Base-by-base conservation (phyloP, 139 green algal species). In the Pseudopediastrum boryanum region DNA sequence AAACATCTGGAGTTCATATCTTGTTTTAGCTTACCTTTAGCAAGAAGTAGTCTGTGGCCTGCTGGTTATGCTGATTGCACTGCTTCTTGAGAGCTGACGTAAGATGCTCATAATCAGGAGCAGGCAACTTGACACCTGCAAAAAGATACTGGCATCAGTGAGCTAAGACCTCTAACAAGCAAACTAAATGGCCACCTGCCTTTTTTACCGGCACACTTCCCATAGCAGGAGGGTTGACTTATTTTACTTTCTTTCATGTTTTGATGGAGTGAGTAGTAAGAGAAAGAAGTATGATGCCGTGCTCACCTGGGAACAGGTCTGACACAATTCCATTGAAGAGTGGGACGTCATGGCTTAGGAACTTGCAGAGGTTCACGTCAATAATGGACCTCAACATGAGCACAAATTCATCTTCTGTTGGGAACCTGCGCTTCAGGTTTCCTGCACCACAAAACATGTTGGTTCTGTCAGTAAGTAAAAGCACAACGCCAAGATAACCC, bases 341-440 rank as follows among this genome's bases (percentile, higher is more conserved):
- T 25, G 90, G 91, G 58, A 96, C 89, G 75, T 96, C 92, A 27
- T 95, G 91, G 44, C 54, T 85, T 7, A 96, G 80, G 83, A 95
- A 96, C 87, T 95, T 95, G 90, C 92, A 96, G 29, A 96, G 73
- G 79, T 93, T 93, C 61, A 94, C 90, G 50, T 93, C 89, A 33
- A 93, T 86, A 75, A 93, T 92, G 85, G 90, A 92, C 3, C 90
- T 84, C 85, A 94, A 75, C 84, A 92, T 92, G 8, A 95, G 85
- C 41, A 93, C 82, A 77, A 86, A 92, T 82, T 93, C 89, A 41
- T 93, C 85, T 50, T 88, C 82, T 4, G 36, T 39, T 10, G 84
- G 87, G 68, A 87, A 89, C 39, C 73, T 79, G 44, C 58, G 79
- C 81, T 89, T 92, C 31, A 90, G 78, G 84, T 86, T 89, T 72